Percentiles rank a stretch among this genome's conserved stretches.
Evolutionary conservation across 495 filamentous ascomycete species (phyloP).

Genomic region (Trichoderma orchidacearum): DNA sequence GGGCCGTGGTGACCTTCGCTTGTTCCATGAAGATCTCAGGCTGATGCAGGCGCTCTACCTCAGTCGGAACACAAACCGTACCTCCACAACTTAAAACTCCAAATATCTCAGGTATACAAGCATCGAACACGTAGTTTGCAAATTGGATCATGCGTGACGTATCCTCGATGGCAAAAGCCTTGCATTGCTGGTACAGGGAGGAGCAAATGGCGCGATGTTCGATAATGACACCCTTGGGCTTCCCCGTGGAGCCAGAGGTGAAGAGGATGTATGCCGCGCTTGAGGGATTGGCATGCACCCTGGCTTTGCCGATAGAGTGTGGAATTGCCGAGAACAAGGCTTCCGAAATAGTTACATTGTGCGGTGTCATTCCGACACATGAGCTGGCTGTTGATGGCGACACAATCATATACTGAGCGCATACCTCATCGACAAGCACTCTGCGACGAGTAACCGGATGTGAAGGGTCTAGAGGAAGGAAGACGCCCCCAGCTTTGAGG

Average conservation of each 20-base stretch:
- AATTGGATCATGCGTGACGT: conserved; percentile 33
- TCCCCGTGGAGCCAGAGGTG: conserved; percentile 48
- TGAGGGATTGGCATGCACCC: not conserved
- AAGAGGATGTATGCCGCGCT: conserved; percentile 37
- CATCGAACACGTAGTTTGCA: conserved; percentile 44
- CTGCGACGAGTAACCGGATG: not conserved
- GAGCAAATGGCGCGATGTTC: conserved; percentile 23
- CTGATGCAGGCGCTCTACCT: not conserved
- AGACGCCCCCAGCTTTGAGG: conserved; percentile 31
- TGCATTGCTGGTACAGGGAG: conserved; percentile 16
- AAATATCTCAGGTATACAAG: conserved; percentile 37
- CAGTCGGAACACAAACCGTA: not conserved
- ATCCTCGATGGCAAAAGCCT: conserved; percentile 15
- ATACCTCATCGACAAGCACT: not conserved
- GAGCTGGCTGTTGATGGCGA: conserved; percentile 6
- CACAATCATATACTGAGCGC: not conserved
- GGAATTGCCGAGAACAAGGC: not conserved
- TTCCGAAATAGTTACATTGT: conserved; percentile 6
- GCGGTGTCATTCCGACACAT: not conserved
- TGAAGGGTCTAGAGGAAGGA: conserved; percentile 38
- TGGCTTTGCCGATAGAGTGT: too few species aligned
- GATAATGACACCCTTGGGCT: conserved; percentile 32
- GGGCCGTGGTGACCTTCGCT: not conserved
- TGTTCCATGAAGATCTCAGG: not conserved
- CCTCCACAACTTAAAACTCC: conserved; percentile 34